phyloP scores from a whole-genome alignment of 2,329 filamentous ascomycete genomes.

The Xylariaceae sp. region DNA sequence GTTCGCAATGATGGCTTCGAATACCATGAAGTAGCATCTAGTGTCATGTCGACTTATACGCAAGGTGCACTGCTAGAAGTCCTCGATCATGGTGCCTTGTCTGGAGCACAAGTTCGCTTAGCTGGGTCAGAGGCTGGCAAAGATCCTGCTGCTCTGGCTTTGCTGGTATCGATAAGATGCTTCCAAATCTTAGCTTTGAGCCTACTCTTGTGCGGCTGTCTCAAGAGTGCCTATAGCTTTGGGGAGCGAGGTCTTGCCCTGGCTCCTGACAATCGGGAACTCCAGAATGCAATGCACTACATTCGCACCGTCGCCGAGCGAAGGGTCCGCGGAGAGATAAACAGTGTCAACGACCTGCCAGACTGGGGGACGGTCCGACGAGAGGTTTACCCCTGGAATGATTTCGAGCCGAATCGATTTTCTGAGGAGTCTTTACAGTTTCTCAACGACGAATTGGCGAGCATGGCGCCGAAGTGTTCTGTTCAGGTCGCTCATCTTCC shows the following conservation, averaged over 20 bases:
- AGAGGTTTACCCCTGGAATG: constrained; percentile 68
- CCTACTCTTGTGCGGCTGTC: constrained; percentile 61
- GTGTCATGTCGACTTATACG: constrained; percentile 43
- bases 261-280: constrained; percentile 52
- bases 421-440: constrained; percentile 63
- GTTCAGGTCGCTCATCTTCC: constrained; percentile 75
- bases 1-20: constrained; percentile 74
- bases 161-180: constrained; percentile 50
- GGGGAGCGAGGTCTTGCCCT: constrained; percentile 56
- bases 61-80: constrained; percentile 40
- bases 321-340: constrained; percentile 42
- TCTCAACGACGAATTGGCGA: constrained; percentile 66
- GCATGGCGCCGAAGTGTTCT: constrained; percentile 75
- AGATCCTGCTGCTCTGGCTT: constrained; percentile 40
- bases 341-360: constrained; percentile 56
- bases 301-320: constrained; percentile 51
- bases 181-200: constrained; percentile 57
- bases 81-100: constrained; percentile 42
- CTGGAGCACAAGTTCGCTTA: constrained; percentile 29
- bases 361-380: constrained; percentile 67
- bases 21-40: constrained; percentile 67
- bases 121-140: constrained; percentile 32
- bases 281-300: constrained; percentile 50
- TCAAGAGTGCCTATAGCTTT: constrained; percentile 65
- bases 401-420: constrained; percentile 65